These are phyloP conservation scores for Aethionema arabicum DNA, from an alignment of 345 rosid genomes.

Conservation along the genomic window DNA sequence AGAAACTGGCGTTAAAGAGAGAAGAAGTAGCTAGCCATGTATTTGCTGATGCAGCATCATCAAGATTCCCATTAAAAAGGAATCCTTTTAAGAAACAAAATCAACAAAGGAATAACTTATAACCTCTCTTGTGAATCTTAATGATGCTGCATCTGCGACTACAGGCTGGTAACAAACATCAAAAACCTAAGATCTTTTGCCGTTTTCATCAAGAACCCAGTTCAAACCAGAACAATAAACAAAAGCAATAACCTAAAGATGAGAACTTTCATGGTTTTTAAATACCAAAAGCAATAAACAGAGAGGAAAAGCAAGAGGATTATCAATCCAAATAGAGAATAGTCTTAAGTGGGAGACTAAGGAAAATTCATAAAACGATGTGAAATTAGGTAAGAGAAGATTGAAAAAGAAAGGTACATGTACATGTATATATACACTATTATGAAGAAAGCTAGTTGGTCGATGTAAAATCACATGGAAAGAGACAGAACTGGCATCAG, in stretches of 20 bases:
- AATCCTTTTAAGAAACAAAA: conserved; percentile 21
- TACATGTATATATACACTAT: conserved; percentile 30
- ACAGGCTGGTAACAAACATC: conserved; percentile 48
- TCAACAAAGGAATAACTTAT: conserved; percentile 24
- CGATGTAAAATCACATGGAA: conserved; percentile 38
- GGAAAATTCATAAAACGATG: conserved; percentile 13
- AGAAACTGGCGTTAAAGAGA: background rate
- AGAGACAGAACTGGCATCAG: conserved; percentile 34
- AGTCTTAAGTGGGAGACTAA: background rate
- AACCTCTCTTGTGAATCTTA: conserved; percentile 84
- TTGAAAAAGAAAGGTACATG: conserved; percentile 27
- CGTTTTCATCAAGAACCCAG: conserved; percentile 22
- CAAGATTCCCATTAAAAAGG: conserved; percentile 88
- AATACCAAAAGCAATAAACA: conserved; percentile 12
- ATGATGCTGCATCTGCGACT: conserved; percentile 86
- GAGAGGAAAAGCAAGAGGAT: conserved; percentile 17
- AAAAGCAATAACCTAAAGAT: conserved; percentile 1
- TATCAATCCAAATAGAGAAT: background rate
- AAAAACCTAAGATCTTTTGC: conserved; percentile 24
- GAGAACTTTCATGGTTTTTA: conserved; percentile 11
- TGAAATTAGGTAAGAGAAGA: conserved; percentile 19
- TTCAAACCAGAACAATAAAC: conserved; percentile 7
- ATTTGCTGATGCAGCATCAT: conserved; percentile 99
- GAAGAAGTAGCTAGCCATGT: conserved; percentile 38
- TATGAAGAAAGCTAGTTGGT: conserved; percentile 35